Conservation (phyloP, 345 rosid species). For the Lagerstroemia speciosa region DNA sequence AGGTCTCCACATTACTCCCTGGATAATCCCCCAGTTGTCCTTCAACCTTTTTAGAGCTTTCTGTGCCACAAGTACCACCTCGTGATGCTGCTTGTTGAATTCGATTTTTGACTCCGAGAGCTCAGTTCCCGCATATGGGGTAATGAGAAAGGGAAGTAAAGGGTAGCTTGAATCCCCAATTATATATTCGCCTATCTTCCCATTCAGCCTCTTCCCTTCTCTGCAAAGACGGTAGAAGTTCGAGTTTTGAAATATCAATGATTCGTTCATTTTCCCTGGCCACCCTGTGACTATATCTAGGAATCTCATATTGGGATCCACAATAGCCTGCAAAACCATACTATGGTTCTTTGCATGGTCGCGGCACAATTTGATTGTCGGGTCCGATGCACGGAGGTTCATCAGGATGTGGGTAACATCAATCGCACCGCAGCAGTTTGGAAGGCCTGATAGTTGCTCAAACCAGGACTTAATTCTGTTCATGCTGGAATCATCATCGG, state of each 20-base stretch:
- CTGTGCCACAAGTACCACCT: constrained; percentile 36
- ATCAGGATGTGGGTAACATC: constrained; percentile 50
- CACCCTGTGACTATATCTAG: constrained; percentile 60
- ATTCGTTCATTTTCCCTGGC: constrained; percentile 53
- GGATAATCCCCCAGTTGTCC: constrained; percentile 51
- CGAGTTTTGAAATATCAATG: constrained; percentile 35
- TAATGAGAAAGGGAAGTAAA: constrained; percentile 45
- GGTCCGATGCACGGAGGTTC: constrained; percentile 43
- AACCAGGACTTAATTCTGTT: constrained; percentile 40
- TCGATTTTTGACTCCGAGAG: constrained; percentile 24
- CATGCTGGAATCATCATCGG: constrained; percentile 32
- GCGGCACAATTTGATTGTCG: constrained; percentile 37
- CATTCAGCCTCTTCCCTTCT: constrained; percentile 41
- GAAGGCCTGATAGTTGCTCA: constrained; percentile 43
- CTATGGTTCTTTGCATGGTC: constrained; percentile 50
- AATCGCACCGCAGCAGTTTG: constrained; percentile 54
- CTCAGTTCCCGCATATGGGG: constrained; percentile 40
- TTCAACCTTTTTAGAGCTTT: constrained; percentile 46
- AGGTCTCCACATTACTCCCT: constrained; percentile 61
- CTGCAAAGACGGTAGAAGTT: constrained; percentile 36
- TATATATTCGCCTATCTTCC: constrained; percentile 46
- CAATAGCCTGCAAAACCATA: constrained; percentile 54
- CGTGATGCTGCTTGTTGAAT: constrained; percentile 38
- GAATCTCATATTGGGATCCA: constrained; percentile 51
- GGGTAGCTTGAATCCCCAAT: constrained; percentile 53